A percentile compares a stretch with the other conserved stretches of the same genome.
Conservation (phyloP, 495 filamentous ascomycete genomes). For the Cercophora samala region DNA sequence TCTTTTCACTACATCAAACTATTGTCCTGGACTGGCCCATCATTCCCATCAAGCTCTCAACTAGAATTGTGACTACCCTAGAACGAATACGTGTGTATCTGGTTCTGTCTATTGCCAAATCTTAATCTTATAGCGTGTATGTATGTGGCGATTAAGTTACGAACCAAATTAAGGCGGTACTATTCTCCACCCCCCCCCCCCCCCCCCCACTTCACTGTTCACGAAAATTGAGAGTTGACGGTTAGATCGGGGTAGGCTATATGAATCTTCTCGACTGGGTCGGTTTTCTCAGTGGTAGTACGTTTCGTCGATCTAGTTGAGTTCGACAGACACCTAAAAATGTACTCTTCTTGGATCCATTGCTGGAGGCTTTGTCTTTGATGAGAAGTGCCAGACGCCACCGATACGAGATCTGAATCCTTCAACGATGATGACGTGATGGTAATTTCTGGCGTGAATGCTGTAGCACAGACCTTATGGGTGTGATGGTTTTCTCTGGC, state of each 20-base stretch:
- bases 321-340: neutral
- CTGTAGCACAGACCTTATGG: too few relatives aligned
- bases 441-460: neutral
- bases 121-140: too few relatives aligned
- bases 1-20: too few relatives aligned
- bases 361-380: neutral
- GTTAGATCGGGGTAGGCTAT: neutral
- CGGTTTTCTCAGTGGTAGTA: neutral
- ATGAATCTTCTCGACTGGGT: neutral
- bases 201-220: neutral
- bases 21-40: too few relatives aligned
- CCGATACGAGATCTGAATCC: neutral
- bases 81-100: too few relatives aligned
- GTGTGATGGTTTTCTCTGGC: too few relatives aligned
- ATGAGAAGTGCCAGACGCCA: neutral
- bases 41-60: too few relatives aligned
- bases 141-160: too few relatives aligned
- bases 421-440: neutral
- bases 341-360: neutral
- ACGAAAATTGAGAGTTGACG: neutral
- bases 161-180: too few relatives aligned
- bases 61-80: too few relatives aligned
- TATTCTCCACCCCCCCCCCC: too few relatives aligned
- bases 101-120: too few relatives aligned
- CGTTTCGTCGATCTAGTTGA: neutral